These are phyloP conservation scores for Zygnema circumcarinatum DNA, from an alignment of 139 green algal species.

Conservation along the genomic window DNA sequence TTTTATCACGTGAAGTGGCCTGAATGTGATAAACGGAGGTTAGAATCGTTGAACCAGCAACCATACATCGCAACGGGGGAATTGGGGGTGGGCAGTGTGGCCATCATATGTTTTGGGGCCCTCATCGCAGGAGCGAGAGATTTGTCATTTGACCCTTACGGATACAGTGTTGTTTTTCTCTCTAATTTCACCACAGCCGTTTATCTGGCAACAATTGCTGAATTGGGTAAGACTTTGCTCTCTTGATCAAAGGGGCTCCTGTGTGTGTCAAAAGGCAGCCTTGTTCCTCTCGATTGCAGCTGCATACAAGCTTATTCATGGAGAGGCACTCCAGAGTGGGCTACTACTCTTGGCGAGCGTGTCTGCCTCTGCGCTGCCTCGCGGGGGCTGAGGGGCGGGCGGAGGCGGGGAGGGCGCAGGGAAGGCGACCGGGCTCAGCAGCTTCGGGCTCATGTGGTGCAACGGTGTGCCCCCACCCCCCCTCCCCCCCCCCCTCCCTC, in stretches of 20 bases:
- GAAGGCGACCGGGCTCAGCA: conserved; percentile 45
- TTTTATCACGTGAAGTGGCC: too few relatives aligned
- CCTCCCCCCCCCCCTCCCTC: background rate
- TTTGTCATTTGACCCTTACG: conserved; percentile 43
- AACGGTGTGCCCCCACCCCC: conserved; percentile 34
- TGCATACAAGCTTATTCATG: too few relatives aligned
- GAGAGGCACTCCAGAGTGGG: too few relatives aligned
- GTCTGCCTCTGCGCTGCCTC: too few relatives aligned
- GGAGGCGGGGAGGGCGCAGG: too few relatives aligned
- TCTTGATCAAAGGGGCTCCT: too few relatives aligned
- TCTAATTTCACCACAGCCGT: conserved; percentile 57
- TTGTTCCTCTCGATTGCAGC: too few relatives aligned
- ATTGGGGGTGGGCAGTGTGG: conserved; percentile 33
- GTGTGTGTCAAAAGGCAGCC: background rate
- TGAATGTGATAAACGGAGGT: too few relatives aligned
- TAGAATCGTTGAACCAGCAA: too few relatives aligned
- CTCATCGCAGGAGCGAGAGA: conserved; percentile 52
- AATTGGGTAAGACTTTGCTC: conserved; percentile 38
- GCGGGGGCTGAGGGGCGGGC: too few relatives aligned
- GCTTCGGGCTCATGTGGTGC: conserved; percentile 63
- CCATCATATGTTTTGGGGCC: conserved; percentile 56
- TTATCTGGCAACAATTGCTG: conserved; percentile 56
- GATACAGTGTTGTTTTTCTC: conserved; percentile 46
- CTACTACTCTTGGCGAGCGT: too few relatives aligned
- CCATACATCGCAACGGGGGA: too few relatives aligned